A percentile compares a stretch with the other conserved stretches of the same genome.
Evolutionary conservation across 2,329 filamentous ascomycete species (phyloP).

Genomic region (Monosporascus sp.): DNA sequence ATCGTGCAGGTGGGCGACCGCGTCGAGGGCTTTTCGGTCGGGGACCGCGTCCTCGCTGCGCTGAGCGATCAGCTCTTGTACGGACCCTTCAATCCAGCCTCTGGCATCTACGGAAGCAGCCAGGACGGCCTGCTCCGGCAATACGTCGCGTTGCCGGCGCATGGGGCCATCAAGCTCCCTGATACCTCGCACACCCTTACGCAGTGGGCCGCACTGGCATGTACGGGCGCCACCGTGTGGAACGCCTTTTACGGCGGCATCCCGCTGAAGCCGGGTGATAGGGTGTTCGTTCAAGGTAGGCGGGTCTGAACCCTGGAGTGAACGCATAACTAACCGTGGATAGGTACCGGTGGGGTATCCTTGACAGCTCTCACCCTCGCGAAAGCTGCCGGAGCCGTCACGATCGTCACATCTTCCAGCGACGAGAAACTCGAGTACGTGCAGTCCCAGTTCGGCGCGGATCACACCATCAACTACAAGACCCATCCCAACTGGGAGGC

Average conservation of each 20-base stretch:
- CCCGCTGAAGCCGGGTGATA: constrained; percentile 35
- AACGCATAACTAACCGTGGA: neutral
- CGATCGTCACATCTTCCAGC: constrained; percentile 43
- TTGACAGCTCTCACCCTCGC: constrained; percentile 40
- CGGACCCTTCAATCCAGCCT: constrained; percentile 17
- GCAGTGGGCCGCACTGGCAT: constrained; percentile 34
- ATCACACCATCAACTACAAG: constrained; percentile 45
- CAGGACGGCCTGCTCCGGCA: constrained; percentile 35
- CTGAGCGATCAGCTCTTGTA: constrained; percentile 20
- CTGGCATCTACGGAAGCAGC: constrained; percentile 21
- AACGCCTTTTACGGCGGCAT: constrained; percentile 39
- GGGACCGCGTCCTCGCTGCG: constrained; percentile 26
- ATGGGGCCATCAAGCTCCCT: constrained; percentile 35
- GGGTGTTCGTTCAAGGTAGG: constrained; percentile 29
- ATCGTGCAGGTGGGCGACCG: constrained; percentile 24
- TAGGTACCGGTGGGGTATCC: constrained; percentile 43
- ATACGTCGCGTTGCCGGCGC: constrained; percentile 36
- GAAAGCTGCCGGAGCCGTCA: constrained; percentile 36
- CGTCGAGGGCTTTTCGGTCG: constrained; percentile 15
- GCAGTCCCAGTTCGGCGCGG: constrained; percentile 33
- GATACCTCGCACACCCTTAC: constrained; percentile 25
- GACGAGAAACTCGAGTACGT: constrained; percentile 39
- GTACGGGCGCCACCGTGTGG: constrained; percentile 43
- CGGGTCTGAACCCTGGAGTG: neutral
- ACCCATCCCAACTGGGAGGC: constrained; percentile 37